Evolutionary conservation across 371 early-diverging fungal genomes (phyloP), one percentile per base, ranked within the genome.

Genomic region (Nematocida ironsii): DNA sequence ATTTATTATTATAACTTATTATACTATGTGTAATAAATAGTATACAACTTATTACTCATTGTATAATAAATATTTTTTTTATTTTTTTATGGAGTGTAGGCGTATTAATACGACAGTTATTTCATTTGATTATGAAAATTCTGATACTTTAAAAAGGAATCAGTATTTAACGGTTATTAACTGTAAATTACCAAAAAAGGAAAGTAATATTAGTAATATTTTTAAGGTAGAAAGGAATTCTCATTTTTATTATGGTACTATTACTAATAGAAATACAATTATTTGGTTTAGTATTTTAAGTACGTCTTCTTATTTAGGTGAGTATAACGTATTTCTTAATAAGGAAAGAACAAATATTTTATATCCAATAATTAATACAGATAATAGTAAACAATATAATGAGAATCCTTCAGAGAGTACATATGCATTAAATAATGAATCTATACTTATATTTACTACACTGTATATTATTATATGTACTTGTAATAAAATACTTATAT

Each of bases 81-180:
- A 33, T 64, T 64, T 78, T 33, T 70, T 3, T n/a, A 78, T 78
- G 80, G 69, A 78, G 71, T 78, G 62, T 42, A 40, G 80, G 44
- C 40, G 80, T 9, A 70, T 78, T 11, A 78, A 48, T 71, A 78
- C 55, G 4, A 40, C 42, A n/a, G 56, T 52, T 16, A 52, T 75
- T 40, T 69, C 76, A 9, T 7, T 75, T 7, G 69, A 66, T 20
- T 68, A 18, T 56, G 9, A 39, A 60, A 52, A 66, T 18, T 39
- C 72, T 47, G 76, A 75, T 9, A 69, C 11, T 4, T n/a, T 52
- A 6, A 78, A 78, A 70, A 78, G 71, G 50, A 78, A 78, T 58
- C 80, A 66, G 60, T 78, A 71, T 57, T 5, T 70, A 7, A 68
- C 40, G 4, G 25, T 67, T 5, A 68, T 78, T 16, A 70, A 54